A percentile compares a stretch with the other conserved stretches of the same genome.
Conservation (phyloP, 352 stramenopile species). For the Phytopythium litorale region DNA sequence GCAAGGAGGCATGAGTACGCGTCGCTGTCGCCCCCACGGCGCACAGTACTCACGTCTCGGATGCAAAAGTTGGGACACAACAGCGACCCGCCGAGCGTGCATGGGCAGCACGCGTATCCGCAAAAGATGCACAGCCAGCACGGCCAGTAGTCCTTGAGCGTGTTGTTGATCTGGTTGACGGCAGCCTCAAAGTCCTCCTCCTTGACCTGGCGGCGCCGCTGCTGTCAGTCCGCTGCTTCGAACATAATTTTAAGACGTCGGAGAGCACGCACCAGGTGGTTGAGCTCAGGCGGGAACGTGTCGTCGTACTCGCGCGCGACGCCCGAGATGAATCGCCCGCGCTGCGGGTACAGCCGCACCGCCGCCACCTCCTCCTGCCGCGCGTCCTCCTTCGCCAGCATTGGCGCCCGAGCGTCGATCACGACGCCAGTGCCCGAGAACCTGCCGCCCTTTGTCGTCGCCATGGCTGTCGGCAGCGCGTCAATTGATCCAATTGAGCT, state of each 20-base stretch:
- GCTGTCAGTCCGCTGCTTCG: not conserved
- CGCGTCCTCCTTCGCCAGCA: conserved; percentile 1
- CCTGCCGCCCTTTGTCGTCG: not conserved
- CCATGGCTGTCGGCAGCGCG: not conserved
- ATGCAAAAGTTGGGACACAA: conserved; percentile 74
- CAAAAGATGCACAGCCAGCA: conserved; percentile 70
- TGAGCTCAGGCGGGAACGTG: conserved; percentile 58
- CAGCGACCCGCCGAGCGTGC: conserved; percentile 59
- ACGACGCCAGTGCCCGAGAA: not conserved
- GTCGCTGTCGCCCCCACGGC: no score
- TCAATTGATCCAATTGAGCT: not conserved
- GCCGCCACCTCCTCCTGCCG: conserved; percentile 25
- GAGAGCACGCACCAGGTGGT: conserved; percentile 27
- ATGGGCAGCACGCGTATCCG: conserved; percentile 64
- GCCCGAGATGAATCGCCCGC: conserved; percentile 69
- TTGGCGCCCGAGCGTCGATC: conserved; percentile 4
- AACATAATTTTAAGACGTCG: not conserved
- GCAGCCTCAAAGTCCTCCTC: conserved; percentile 60
- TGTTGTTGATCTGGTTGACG: conserved; percentile 87
- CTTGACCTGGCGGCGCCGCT: conserved; percentile 22
- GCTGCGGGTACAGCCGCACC: conserved; percentile 50
- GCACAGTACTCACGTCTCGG: conserved; percentile 36
- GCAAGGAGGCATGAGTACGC: not conserved
- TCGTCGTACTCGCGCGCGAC: conserved; percentile 70
- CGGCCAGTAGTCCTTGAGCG: conserved; percentile 78